Conservation (phyloP, 1,139 yeast species). For the Nakaseomyces glabratus region DNA sequence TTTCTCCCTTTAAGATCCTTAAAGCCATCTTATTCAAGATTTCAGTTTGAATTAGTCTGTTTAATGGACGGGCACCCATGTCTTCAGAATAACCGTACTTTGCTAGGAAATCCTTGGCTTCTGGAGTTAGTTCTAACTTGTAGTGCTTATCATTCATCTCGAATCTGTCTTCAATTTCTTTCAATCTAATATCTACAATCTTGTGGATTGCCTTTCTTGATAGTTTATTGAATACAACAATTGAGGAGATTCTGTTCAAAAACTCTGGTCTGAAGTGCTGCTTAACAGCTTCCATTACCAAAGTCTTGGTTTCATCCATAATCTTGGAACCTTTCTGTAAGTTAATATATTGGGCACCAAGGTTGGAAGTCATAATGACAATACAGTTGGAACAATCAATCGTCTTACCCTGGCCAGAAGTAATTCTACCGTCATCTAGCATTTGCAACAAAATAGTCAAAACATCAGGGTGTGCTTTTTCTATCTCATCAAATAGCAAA, state of each 20-base stretch:
- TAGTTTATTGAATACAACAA: slow-evolving; percentile 83
- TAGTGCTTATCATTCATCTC: slow-evolving; percentile 73
- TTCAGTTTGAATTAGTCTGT: slow-evolving; percentile 84
- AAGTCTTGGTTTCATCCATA: slow-evolving; percentile 55
- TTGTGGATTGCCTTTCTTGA: slow-evolving; percentile 86
- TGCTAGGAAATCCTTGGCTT: slow-evolving; percentile 73
- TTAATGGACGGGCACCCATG: slow-evolving; percentile 95
- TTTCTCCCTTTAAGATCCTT: slow-evolving; percentile 77
- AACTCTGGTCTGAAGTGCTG: slow-evolving; percentile 96
- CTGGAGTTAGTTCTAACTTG: slow-evolving; percentile 56
- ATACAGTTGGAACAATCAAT: slow-evolving; percentile 89
- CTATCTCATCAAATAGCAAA: slow-evolving; percentile 89
- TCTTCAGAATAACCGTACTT: slow-evolving; percentile 84
- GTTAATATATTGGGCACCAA: slow-evolving; percentile 87
- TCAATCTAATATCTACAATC: slow-evolving; percentile 77
- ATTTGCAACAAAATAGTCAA: slow-evolving; percentile 83
- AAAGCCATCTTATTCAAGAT: slow-evolving; percentile 81
- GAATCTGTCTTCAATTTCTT: slow-evolving; percentile 79
- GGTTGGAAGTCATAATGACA: slow-evolving; percentile 91
- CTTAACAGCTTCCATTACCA: slow-evolving; percentile 79
- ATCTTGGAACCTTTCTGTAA: slow-evolving; percentile 58
- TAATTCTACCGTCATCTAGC: slow-evolving; percentile 92
- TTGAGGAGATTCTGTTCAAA: slow-evolving; percentile 88
- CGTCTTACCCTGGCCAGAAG: slow-evolving; percentile 88
- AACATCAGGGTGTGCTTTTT: slow-evolving; percentile 98